Evolutionary conservation across 2,329 filamentous ascomycete genomes (phyloP).

Genomic region (Phoma sp.): DNA sequence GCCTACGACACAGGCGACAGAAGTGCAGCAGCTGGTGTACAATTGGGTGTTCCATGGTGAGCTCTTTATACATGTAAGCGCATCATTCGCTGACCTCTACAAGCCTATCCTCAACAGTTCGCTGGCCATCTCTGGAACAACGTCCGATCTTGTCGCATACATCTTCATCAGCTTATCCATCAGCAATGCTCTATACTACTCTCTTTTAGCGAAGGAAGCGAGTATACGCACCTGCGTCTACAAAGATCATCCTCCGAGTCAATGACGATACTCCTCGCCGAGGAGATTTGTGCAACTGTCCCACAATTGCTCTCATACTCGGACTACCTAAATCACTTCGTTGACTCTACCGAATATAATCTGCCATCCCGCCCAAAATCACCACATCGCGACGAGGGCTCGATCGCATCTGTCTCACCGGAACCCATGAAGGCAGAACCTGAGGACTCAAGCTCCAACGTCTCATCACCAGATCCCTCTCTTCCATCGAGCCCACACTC

Average conservation of each 20-base stretch:
- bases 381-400: background rate
- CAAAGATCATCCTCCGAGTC: slow-evolving; percentile 21
- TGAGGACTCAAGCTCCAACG: background rate
- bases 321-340: slow-evolving; percentile 7
- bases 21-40: slow-evolving; percentile 23
- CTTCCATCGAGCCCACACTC: background rate
- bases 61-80: background rate
- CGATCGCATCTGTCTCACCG: background rate
- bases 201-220: background rate
- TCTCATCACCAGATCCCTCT: background rate
- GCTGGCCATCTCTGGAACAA: slow-evolving; percentile 39
- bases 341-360: background rate
- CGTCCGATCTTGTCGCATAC: slow-evolving; percentile 30
- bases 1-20: slow-evolving; percentile 1
- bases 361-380: slow-evolving; percentile 4
- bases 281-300: slow-evolving; percentile 35
- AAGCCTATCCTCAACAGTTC: slow-evolving; percentile 29
- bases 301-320: slow-evolving; percentile 30
- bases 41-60: slow-evolving; percentile 32
- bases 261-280: slow-evolving; percentile 18
- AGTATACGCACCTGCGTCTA: slow-evolving; percentile 1
- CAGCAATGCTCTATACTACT: slow-evolving; percentile 22
- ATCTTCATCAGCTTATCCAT: slow-evolving; percentile 32
- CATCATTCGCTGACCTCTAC: background rate
- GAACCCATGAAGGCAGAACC: background rate